Evolutionary conservation across 1,139 yeast species (phyloP), one percentile per base, ranked within the genome.

Genomic region (Yamadazyma sp.): DNA sequence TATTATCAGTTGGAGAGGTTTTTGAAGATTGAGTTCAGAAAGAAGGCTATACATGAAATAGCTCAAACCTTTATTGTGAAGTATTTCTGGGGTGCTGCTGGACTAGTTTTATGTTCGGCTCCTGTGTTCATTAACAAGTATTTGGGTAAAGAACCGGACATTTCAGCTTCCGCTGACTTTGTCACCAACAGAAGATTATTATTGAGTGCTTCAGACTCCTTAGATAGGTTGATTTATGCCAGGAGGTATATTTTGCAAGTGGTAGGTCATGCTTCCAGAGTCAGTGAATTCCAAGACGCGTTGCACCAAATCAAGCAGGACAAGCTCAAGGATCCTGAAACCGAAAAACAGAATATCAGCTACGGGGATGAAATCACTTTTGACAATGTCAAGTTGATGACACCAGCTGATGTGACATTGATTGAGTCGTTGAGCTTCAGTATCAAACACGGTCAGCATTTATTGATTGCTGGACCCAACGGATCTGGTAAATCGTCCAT

Each of bases 71-170:
- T 89, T 54, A 82, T 88, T 45, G 92, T 90, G 44, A 90, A 90
- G 59, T 90, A 90, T 61, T 79, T 89, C 40, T 86, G 97, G 94
- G 97, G 97, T 44, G 97, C 96, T 3, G 87, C 94, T 32, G 97
- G 97, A 6, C 73, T 90, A 45, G 80, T 83, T 0, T 70, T 90
- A 37, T 90, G 97, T 64, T 82, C 96, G 1, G 82, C 92, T 4
- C 97, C 97, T 3, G 87, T 89, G 1, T 90, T 90, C 55, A 79
- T 86, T 48, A 74, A 76, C 44, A 80, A 81, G 42, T 80, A 80
- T 47, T 50, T 71, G 40, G 75, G 76, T 15, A 62, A 67, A 36
- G 62, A 66, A 9, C 70, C 76, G 12, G 81, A 73, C 41, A 62
- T 69, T n/a, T 64, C 76, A 39, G 73, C 78, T 6, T 80, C 89